phyloP scores from a whole-genome alignment of 2,329 filamentous ascomycete genomes.

The Penicillium rolfsii region DNA sequence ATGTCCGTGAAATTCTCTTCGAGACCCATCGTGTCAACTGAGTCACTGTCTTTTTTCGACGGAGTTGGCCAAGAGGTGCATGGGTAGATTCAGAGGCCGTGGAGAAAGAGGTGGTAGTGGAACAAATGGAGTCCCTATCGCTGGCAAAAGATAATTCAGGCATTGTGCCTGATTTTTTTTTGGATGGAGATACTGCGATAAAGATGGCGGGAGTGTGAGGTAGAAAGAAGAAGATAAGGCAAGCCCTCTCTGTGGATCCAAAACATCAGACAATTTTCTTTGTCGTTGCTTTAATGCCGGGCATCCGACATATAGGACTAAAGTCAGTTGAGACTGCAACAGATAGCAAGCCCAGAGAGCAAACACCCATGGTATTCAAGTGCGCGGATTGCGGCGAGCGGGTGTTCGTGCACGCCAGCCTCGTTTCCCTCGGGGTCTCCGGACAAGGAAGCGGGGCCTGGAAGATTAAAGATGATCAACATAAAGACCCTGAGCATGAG shows the following conservation, averaged over 20 bases:
- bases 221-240: not conserved
- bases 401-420: not conserved
- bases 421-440: not conserved
- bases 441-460: not conserved
- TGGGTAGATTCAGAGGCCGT: constrained; percentile 10
- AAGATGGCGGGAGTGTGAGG: not conserved
- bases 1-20: constrained; percentile 19
- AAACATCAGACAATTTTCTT: not conserved
- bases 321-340: not conserved
- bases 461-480: not conserved
- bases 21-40: constrained; percentile 22
- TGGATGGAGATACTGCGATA: not conserved
- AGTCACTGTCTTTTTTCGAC: constrained; percentile 17
- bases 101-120: constrained; percentile 11
- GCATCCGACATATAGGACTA: not conserved
- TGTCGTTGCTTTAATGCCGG: not conserved
- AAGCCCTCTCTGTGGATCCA: not conserved
- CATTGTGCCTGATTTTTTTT: constrained; percentile 9
- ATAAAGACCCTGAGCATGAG: not conserved
- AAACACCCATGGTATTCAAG: not conserved
- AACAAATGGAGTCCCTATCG: constrained; percentile 20
- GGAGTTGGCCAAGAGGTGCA: constrained; percentile 4
- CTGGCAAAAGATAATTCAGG: constrained; percentile 10
- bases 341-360: not conserved
- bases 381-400: not conserved